These are phyloP conservation scores for Exophiala lecanii-corni DNA, from an alignment of 2,329 filamentous ascomycete genomes.

Conservation along the genomic window DNA sequence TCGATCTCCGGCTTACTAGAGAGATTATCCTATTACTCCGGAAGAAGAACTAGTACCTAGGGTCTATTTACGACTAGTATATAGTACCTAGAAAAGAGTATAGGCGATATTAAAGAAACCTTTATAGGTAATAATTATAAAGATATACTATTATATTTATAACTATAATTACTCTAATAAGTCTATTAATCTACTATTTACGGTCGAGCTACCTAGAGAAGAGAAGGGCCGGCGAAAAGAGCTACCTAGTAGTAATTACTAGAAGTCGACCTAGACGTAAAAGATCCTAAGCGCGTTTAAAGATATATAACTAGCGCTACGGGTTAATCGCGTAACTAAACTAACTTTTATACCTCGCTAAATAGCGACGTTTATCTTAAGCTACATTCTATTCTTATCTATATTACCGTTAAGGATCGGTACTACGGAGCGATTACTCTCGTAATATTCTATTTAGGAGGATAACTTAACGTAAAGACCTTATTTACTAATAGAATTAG, in stretches of 20 bases:
- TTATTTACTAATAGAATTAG: conserved; percentile 7
- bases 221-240: conserved; percentile 7
- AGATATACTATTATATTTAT: conserved; percentile 6
- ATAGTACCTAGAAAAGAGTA: conserved; percentile 6
- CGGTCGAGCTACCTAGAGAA: conserved; percentile 7
- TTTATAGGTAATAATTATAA: conserved; percentile 2
- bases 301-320: conserved; percentile 1
- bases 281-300: conserved; percentile 1
- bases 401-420: background rate
- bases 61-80: conserved; percentile 7
- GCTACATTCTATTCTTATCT: conserved; percentile 2
- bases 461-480: background rate
- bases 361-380: conserved; percentile 4
- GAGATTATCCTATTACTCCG: conserved; percentile 9
- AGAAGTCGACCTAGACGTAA: conserved; percentile 1
- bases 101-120: conserved; percentile 5
- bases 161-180: conserved; percentile 1
- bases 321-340: conserved; percentile 8
- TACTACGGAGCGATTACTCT: conserved; percentile 2
- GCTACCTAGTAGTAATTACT: conserved; percentile 6
- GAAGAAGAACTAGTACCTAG: conserved; percentile 2
- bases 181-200: conserved; percentile 1
- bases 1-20: conserved; percentile 8
- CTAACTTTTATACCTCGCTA: conserved; percentile 9
- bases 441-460: conserved; percentile 1